Base-by-base conservation (phyloP, 495 filamentous ascomycete species). In the Lasiosphaeria hispida region DNA sequence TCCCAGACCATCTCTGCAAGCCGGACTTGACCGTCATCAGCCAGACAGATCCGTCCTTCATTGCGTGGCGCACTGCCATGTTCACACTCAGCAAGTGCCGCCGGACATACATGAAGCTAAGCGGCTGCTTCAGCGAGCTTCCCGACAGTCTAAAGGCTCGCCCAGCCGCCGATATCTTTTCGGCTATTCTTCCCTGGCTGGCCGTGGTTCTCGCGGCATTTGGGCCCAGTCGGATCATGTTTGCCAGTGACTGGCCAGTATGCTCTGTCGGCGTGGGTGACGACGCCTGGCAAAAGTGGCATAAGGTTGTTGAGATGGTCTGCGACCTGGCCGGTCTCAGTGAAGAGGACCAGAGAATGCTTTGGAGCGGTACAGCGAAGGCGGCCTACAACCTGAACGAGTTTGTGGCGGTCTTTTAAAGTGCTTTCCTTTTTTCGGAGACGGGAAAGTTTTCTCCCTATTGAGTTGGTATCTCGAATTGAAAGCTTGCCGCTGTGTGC, bases 221-320 rank as follows among this genome's bases (percentile, higher is more conserved):
- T 68, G 83, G 85, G 7, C 71, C 86, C 1, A 67, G 75, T n/a
- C 75, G 89, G 47, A 79, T 92, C 54, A 91, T 96, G 85, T 96
- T 91, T 69, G 92, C 86, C 4, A 90, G 86, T 48, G 90, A 96
- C 67, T 96, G 91, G 92, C 92, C 90, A 2, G 87, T 96, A 4
- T 93, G 91, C 72, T 89, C 87, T 59, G 64, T 89, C 15, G 80
- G 81, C 3, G 83, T 85, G 3, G 84, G 82, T 34, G 69, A 75
- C n/a, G 72, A 63, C 14, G 69, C 78, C 18, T 84, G 82, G 82
- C 66, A 66, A 50, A 82, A 80, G 66, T 83, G 81, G 86, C 80
- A 73, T 65, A 69, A 71, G 48, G 74, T 87, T 11, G 82, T 86
- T 34, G 82, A 87, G 57, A 73, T 71, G 53, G 67, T 88, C 30